Base-by-base conservation (phyloP, 1,139 yeast genomes). In the Yamadazyma sp. region DNA sequence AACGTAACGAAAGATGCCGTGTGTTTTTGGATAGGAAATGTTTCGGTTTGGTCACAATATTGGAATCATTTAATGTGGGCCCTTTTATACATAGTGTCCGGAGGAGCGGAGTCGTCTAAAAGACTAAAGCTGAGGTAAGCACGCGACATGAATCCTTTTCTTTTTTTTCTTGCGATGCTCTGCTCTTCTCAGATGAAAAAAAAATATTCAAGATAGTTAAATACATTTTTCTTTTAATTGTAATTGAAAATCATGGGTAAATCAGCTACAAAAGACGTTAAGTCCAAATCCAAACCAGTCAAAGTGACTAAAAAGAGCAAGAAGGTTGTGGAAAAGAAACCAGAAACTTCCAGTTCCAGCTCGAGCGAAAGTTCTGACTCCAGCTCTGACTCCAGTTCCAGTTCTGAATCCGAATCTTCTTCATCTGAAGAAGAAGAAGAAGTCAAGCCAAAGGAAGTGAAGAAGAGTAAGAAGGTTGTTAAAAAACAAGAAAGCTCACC, bases 241-340 rank as follows among this genome's bases (percentile, higher is more conserved):
- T 22, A 39, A 34, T 40, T 25, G 28, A 36, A 11, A 20, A 28
- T 4, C n/a, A 44, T 44, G 48, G 48, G 40, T 26, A 45, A 45
- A 38, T 36, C 47, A 20, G 20, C 42, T 28, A 37, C 58, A 55
- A 64, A 61, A 51, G 56, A 56, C 33, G 54, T 61, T 46, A 63
- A 67, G 55, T 53, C 62, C 46, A 62, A 26, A 26, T n/a, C 16
- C 29, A 26, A 55, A 47, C 41, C 31, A 25, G 35, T 29, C 25
- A 42, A 50, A 42, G 42, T 41, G 33, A 35, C 38, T 31, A 43
- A 43, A 34, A 39, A 39, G 38, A 18, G 28, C 31, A 43, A 43
- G 42, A 38, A 42, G 35, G 41, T 37, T 28, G 38, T 34, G 26
- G 38, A 24, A 12, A 39, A 42, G 37, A 37, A 40, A 18, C 43